Evolutionary conservation across 2,329 filamentous ascomycete species (phyloP).

Genomic region (Cyphellophora attinorum): DNA sequence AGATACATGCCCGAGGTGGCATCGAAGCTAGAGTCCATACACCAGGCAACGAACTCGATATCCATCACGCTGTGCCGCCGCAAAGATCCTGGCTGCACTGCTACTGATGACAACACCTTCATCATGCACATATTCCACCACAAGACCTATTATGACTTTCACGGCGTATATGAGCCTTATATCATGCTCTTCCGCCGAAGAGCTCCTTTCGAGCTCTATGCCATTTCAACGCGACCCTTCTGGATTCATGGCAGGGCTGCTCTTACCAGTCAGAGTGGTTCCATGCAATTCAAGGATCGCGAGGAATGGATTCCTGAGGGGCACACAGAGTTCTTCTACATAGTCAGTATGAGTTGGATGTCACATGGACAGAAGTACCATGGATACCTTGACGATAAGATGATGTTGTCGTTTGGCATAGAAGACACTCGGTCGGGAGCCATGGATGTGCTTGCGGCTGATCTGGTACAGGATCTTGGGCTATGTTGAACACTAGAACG

Average conservation of each 20-base stretch:
- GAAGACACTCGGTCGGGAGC: constrained; percentile 41
- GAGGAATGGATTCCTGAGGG: constrained; percentile 21
- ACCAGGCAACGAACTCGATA: constrained; percentile 52
- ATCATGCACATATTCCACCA: constrained; percentile 46
- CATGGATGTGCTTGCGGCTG: constrained; percentile 42
- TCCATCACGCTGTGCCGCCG: constrained; percentile 45
- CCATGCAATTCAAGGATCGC: constrained; percentile 7
- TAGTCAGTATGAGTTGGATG: constrained; percentile 50
- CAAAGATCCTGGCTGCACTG: constrained; percentile 34
- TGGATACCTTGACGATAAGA: constrained; percentile 46
- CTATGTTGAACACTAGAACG: background rate
- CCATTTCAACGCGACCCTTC: constrained; percentile 29
- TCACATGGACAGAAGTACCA: constrained; percentile 38
- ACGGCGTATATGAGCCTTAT: constrained; percentile 22
- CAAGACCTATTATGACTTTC: constrained; percentile 40
- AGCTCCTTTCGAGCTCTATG: constrained; percentile 11
- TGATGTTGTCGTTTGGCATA: constrained; percentile 47
- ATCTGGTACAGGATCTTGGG: constrained; percentile 39
- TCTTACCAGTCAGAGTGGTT: constrained; percentile 4
- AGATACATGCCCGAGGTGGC: constrained; percentile 34
- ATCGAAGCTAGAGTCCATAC: constrained; percentile 35
- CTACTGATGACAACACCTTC: constrained; percentile 41
- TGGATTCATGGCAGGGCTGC: constrained; percentile 44
- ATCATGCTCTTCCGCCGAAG: constrained; percentile 12
- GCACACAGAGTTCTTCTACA: constrained; percentile 43